Evolutionary conservation across 2,329 filamentous ascomycete species (phyloP), one percentile per base, ranked within the genome.

Genomic region (Microdochium nivale): DNA sequence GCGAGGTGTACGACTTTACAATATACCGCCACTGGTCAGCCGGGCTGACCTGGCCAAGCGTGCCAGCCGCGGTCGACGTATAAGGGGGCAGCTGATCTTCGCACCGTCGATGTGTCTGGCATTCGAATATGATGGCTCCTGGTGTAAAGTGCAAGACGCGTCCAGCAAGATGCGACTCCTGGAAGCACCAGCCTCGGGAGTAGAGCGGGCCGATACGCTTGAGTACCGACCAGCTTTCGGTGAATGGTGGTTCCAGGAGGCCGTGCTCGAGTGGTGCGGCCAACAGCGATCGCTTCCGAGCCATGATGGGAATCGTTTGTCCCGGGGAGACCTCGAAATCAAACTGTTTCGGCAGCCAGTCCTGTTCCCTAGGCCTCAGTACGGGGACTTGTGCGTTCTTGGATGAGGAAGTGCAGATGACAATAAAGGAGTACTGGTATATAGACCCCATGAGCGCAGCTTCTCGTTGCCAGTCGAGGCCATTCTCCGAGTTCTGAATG

Each of bases 281-380:
- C 35, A 57, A 32, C n/a, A 55, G 52, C 32, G 50, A 50, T 14
- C 55, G 52, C 21, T 57, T 52, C 10, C 54, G 52, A 19, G 52
- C 52, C 51, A 49, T 50, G n/a, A 54, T 54, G 2, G 54, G 51
- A 44, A 54, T 48, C 9, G 44, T 53, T 13, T 49, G 37, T 9
- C 51, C 53, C 11, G 55, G 51, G 3, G 52, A 53, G 10, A 50
- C 23, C 5, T 54, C 25, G 32, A 55, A 53, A 25, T 51, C 27
- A 32, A 57, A 57, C 2, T 35, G 51, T 21, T 57, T 54, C n/a
- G 55, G 54, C 11, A 53, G 49, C 55, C 49, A 57, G 25, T 57
- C 53, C 16, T 51, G 52, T 33, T 54, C 55, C 13, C 54, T 52
- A 8, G 52, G 48, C 16, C 52, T 40, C 48, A 57, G 27, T 27